Evolutionary conservation across 495 filamentous ascomycete species (phyloP).

Genomic region (Melanomma pulvis-pyrius): DNA sequence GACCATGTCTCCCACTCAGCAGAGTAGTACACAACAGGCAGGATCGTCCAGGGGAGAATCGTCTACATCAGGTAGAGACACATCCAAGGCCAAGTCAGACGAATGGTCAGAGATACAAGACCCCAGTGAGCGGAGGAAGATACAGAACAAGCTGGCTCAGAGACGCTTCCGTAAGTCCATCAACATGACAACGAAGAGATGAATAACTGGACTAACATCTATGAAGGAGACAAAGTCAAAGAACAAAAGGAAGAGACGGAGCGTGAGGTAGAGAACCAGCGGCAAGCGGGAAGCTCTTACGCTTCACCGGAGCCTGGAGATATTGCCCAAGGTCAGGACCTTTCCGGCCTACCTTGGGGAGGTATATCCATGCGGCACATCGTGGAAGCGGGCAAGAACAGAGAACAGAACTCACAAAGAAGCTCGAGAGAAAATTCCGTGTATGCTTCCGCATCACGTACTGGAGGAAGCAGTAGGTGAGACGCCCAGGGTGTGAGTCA

Average conservation of each 20-base stretch:
- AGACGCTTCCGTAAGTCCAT: slow-evolving; percentile 46
- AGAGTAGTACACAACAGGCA: slow-evolving; percentile 21
- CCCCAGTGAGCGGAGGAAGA: slow-evolving; percentile 45
- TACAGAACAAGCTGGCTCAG: slow-evolving; percentile 50
- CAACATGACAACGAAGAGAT: not conserved
- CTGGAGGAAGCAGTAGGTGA: slow-evolving; percentile 46
- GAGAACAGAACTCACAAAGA: slow-evolving; percentile 41
- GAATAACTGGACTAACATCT: slow-evolving; percentile 12
- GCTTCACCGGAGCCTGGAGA: slow-evolving; percentile 56
- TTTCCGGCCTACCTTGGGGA: slow-evolving; percentile 68
- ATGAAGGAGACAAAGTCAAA: slow-evolving; percentile 60
- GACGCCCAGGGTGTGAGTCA: slow-evolving; percentile 31
- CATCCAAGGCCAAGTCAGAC: slow-evolving; percentile 35
- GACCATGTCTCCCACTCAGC: slow-evolving; percentile 33
- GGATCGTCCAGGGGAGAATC: slow-evolving; percentile 18
- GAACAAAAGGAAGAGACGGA: slow-evolving; percentile 60
- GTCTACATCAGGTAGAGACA: slow-evolving; percentile 24
- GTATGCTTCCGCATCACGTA: slow-evolving; percentile 42
- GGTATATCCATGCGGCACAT: slow-evolving; percentile 59
- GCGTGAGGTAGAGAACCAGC: slow-evolving; percentile 59
- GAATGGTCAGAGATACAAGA: slow-evolving; percentile 46
- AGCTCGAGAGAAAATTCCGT: slow-evolving; percentile 41
- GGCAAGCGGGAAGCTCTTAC: slow-evolving; percentile 60
- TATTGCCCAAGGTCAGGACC: slow-evolving; percentile 51
- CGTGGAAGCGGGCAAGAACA: slow-evolving; percentile 56